Evolutionary conservation across 805 yeast genomes (phyloP).

Genomic region (Ogataea naganishii): DNA sequence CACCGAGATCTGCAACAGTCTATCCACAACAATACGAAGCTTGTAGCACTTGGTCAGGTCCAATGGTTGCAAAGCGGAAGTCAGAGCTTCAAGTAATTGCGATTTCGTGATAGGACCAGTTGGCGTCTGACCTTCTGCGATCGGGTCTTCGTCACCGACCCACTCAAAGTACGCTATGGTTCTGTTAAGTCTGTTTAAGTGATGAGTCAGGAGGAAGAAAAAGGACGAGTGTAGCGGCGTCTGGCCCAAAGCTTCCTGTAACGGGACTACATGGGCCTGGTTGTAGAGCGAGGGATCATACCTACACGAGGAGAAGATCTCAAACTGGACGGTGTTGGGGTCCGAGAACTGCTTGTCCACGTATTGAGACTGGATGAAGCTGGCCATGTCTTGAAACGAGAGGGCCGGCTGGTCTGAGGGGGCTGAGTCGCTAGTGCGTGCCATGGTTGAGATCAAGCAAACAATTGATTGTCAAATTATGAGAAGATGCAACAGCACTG

Average conservation of each 20-base stretch:
- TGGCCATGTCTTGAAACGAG: too few relatives aligned
- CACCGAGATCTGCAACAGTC: constrained; percentile 25
- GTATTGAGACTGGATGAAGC: too few relatives aligned
- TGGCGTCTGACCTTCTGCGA: too few relatives aligned
- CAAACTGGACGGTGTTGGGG: constrained; percentile 28
- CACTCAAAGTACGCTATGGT: constrained; percentile 48
- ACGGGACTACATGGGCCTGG: constrained; percentile 13
- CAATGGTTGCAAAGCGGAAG: constrained; percentile 23
- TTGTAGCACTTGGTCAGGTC: constrained; percentile 31
- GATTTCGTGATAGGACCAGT: constrained; percentile 33
- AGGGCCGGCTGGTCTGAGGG: too few relatives aligned
- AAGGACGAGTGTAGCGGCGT: constrained; percentile 18
- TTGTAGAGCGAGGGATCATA: constrained; percentile 56
- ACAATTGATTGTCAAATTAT: too few relatives aligned
- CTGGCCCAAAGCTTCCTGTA: constrained; percentile 17
- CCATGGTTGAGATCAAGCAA: too few relatives aligned
- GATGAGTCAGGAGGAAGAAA: constrained; percentile 61
- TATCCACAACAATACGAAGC: constrained; percentile 35
- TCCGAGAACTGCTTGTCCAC: too few relatives aligned
- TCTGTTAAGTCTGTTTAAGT: constrained; percentile 48
- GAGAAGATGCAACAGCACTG: too few relatives aligned
- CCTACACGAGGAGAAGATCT: constrained; percentile 62
- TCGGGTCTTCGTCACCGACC: constrained; percentile 21
- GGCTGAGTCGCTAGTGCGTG: too few relatives aligned
- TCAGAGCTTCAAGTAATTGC: constrained; percentile 32